phyloP scores from a whole-genome alignment of 164 flowering plant species.

The Hamamelis virginiana region DNA sequence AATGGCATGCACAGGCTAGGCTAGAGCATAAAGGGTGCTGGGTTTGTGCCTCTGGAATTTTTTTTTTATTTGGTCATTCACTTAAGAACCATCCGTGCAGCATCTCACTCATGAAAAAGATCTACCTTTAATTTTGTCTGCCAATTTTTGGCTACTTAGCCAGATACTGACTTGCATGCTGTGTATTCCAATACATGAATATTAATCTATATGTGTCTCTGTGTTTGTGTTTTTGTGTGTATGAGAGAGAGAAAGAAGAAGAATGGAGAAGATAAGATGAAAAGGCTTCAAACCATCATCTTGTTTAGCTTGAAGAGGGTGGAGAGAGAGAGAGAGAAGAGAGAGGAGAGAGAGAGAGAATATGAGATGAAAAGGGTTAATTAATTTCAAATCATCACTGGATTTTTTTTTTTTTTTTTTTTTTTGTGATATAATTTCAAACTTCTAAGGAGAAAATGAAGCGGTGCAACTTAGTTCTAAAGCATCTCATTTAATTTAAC shows the following conservation, averaged over 20 bases:
- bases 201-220: too few species aligned
- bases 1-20: not conserved
- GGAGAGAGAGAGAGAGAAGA: too few species aligned
- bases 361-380: too few species aligned
- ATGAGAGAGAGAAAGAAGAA: not conserved
- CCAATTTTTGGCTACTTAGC: slow-evolving; percentile 7
- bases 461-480: too few species aligned
- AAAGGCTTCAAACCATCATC: not conserved
- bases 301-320: not conserved
- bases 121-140: slow-evolving; percentile 9
- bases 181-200: slow-evolving; percentile 8
- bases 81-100: slow-evolving; percentile 7
- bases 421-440: too few species aligned
- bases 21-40: not conserved
- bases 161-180: slow-evolving; percentile 17
- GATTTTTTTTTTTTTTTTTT: too few species aligned
- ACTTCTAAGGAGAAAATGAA: too few species aligned
- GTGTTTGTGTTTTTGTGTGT: too few species aligned
- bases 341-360: too few species aligned
- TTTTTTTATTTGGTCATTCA: slow-evolving; percentile 11
- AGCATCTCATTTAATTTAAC: too few species aligned
- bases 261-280: not conserved
- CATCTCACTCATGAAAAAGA: slow-evolving; percentile 19
- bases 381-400: too few species aligned
- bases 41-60: slow-evolving; percentile 1